Evolutionary conservation across 257 asterid species (phyloP), one percentile per base, ranked within the genome.

Genomic region (Forsythia viridissima): DNA sequence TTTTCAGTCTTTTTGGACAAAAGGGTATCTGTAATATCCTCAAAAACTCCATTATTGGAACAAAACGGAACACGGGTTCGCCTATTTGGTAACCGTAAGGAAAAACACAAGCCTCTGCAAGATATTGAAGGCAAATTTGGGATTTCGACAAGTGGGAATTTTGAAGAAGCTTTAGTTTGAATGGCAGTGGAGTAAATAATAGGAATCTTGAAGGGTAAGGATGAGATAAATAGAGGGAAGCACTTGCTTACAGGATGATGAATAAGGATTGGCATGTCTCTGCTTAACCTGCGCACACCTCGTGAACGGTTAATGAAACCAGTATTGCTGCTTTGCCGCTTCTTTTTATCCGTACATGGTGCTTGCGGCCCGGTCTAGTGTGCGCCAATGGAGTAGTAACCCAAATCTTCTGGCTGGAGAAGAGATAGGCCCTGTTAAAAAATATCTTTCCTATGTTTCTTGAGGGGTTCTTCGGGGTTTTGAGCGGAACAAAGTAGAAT

Each of bases 21-120:
- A 63, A 78, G 80, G 84, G 92, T 65, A 13, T 80, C 89, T 80
- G 71, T 76, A 42, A 69, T 81, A 71, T 86, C 91, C 75, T 90
- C 91, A 55, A 82, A 80, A 59, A 86, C 86, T 36, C 89, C 97
- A 52, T 89, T 92, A 84, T 88, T 89, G 59, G 92, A 66, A 83
- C 97, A 96, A 42, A 82, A 80, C 4, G 83, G 57, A 38, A 85
- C 82, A 67, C 76, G 93, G 81, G 88, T 39, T 57, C 68, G 80
- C 72, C 85, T 82, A 55, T 84, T 82, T 3, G 83, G 79, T 69
- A 78, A 72, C 78, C 82, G 82, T 59, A 81, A 57, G 77, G 81
- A 70, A 66, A 82, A 74, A 68, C 70, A 40, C 13, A 76, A 67
- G 74, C 57, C 85, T 81, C 67, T 86, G 86, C 78, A 81, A 24